phyloP scores from a whole-genome alignment of 495 filamentous ascomycete species.

The Penicillium steckii region DNA sequence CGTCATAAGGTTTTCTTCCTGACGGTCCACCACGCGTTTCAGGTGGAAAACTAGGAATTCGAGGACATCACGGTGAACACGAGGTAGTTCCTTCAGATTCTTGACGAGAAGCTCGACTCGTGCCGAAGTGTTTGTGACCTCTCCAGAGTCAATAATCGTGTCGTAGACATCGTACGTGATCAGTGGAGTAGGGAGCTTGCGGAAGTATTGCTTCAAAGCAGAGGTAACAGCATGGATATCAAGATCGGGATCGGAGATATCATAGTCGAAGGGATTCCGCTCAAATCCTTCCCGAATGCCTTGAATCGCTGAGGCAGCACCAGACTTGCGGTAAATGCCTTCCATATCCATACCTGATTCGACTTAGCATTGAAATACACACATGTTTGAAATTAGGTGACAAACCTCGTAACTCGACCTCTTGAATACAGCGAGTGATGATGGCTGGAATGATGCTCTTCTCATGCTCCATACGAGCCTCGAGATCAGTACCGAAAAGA shows the following conservation, averaged over 20 bases:
- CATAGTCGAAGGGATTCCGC: conserved; percentile 64
- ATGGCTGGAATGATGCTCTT: conserved; percentile 86
- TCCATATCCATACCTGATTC: conserved; percentile 90
- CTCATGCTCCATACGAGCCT: conserved; percentile 83
- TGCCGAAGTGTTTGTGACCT: conserved; percentile 33
- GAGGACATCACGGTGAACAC: conserved; percentile 80
- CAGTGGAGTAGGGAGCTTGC: conserved; percentile 85
- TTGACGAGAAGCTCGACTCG: conserved; percentile 67
- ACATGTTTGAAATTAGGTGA: not conserved
- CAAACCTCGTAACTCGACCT: conserved; percentile 84
- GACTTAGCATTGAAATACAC: conserved; percentile 3
- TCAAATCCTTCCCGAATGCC: conserved; percentile 89
- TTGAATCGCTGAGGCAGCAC: conserved; percentile 84
- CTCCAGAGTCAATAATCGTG: conserved; percentile 70
- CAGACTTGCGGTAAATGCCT: conserved; percentile 97
- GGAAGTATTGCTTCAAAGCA: conserved; percentile 96
- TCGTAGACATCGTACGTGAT: conserved; percentile 95
- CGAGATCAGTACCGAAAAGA: conserved; percentile 90
- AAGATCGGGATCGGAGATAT: conserved; percentile 88
- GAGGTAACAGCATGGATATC: conserved; percentile 97
- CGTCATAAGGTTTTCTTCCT: conserved; percentile 89
- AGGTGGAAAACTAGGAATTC: conserved; percentile 96
- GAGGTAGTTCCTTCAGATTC: conserved; percentile 73
- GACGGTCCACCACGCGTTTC: conserved; percentile 77
- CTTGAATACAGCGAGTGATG: conserved; percentile 91